Evolutionary conservation across 2,329 filamentous ascomycete species (phyloP), one percentile per base, ranked within the genome.

Genomic region (Aspergillus alliaceus): DNA sequence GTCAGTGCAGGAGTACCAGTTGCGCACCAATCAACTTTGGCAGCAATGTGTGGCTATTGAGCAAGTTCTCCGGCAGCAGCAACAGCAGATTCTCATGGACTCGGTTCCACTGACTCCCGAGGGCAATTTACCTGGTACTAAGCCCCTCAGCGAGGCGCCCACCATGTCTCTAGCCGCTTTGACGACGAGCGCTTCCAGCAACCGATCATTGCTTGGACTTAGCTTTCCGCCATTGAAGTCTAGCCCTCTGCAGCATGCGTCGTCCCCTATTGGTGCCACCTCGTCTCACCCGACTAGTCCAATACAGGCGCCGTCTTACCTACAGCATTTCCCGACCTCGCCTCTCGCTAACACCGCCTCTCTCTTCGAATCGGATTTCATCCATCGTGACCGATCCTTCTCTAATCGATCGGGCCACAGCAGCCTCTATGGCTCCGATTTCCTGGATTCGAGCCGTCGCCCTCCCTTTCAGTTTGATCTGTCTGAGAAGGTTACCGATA

Each of bases 61-160:
- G 59, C 73, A 79, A 59, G 71, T 73, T 18, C 75, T 76, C 50
- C 75, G 78, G 47, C 77, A 80, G 55, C 40, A 44, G 1, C 75
- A 79, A 46, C 75, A 77, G 56, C 76, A 75, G 54, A 73, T 75
- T 67, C 73, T 75, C 53, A 63, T 75, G 62, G 76, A 75, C 42
- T 72, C 72, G 51, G 77, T 74, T n/a, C 76, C 76, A 32, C 66
- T 79, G 48, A 86, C 84, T n/a, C 85, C 85, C n/a, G 85, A 87
- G 71, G 83, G 82, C 27, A 78, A 80, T 31, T 72, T 86, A 14
- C 82, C 84, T 24, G 82, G 82, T 55, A 83, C 82, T 9, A 79
- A 77, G 57, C 66, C 71, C 55, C 63, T 72, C 35, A 63, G 73
- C 62, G 75, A 74, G 40, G 60, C 60, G 9, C 58, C 56, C 29